Evolutionary conservation across 139 green algal species (phyloP).

Genomic region (Microglena sp.): DNA sequence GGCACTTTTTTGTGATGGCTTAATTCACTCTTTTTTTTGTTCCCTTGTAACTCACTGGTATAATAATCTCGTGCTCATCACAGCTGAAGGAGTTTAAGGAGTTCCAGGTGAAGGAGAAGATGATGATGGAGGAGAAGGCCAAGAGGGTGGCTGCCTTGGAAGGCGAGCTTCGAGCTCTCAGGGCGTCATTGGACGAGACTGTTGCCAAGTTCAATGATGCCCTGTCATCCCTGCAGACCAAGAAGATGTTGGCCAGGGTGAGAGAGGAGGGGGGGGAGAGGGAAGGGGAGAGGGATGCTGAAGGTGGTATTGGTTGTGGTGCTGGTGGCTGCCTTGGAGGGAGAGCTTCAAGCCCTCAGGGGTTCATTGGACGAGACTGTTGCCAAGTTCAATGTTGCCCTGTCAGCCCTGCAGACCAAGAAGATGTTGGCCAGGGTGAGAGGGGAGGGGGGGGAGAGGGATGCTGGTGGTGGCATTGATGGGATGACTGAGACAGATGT

Average conservation of each 20-base stretch:
- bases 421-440: not conserved
- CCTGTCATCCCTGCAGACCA: not conserved
- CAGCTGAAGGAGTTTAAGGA: conserved; percentile 18
- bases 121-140: conserved; percentile 28
- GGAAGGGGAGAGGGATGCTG: too few species aligned
- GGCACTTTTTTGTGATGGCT: too few species aligned
- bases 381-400: conserved; percentile 18
- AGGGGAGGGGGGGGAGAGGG: not conserved
- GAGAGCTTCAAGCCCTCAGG: conserved; percentile 6
- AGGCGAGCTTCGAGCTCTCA: conserved; percentile 24
- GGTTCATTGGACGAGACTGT: conserved; percentile 15
- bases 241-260: too few species aligned
- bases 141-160: conserved; percentile 22
- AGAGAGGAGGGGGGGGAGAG: too few species aligned
- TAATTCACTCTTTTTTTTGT: too few species aligned
- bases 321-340: not conserved
- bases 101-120: conserved; percentile 18
- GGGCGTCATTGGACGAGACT: conserved; percentile 3
- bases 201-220: not conserved
- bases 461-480: too few species aligned
- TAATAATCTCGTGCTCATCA: too few species aligned
- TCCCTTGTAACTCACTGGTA: too few species aligned
- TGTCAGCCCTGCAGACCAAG: conserved; percentile 14
- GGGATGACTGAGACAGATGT: too few species aligned
- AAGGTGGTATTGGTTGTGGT: too few species aligned